Evolutionary conservation across 768 basidiomycete species (phyloP), one percentile per base, ranked within the genome.

Genomic region (Lactifluus hygrophoroides): DNA sequence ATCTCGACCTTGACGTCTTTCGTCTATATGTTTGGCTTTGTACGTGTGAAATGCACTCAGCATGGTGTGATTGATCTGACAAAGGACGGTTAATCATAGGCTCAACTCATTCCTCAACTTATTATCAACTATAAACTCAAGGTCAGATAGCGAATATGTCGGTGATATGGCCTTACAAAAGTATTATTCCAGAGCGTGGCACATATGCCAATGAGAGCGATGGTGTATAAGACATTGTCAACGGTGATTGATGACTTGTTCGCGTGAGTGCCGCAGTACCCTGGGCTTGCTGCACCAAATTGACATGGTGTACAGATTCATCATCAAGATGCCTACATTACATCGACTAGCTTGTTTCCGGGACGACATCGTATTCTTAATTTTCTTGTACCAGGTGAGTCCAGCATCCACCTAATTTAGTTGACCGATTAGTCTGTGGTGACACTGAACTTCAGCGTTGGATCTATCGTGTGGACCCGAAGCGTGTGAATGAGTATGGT

Each of bases 51-150:
- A 50, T 50, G 57, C 54, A 17, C 57, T 51, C 66, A 59, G 65
- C 51, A 45, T 54, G 16, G 54, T 54, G 47, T 54, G 58, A 61
- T 59, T 57, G 42, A 23, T 28, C 58, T 67, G 40, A 66, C 60
- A 48, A 23, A 47, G 37, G 44, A 23, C 14, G 23, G 48, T 62
- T 42, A 32, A 14, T 34, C 66, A 32, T 68, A 91, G 89, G 90
- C 87, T 49, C 90, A 93, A 77, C 79, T 93, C 32, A 74, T 91
- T 49, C 89, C 88, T 35, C 88, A 91, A 70, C 73, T 93, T 57
- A 95, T 97, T 68, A 94, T 97, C 77, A 96, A 96, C 74, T 96
- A 94, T 75, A 95, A 95, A 72, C 80, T 98, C 59, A 94, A 94
- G 87, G 86, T 87, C 64, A 60, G 73, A 68, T 51, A 56, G 37